Evolutionary conservation across 768 basidiomycete species (phyloP).

Genomic region (Mycena floridula): DNA sequence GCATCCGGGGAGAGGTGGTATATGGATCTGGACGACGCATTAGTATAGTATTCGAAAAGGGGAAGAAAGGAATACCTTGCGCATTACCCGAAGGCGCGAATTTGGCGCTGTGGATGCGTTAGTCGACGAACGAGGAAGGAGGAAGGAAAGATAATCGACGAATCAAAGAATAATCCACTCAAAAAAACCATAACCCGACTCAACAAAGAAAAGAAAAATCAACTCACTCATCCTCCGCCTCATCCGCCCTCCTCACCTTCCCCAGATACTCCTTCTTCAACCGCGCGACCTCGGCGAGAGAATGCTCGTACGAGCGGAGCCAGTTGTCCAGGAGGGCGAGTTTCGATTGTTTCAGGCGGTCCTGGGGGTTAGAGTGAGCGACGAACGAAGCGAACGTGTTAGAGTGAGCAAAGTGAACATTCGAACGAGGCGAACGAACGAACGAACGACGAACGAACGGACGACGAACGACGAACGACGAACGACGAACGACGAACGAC

Average conservation of each 20-base stretch:
- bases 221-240: constrained; percentile 88
- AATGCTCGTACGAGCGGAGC: constrained; percentile 66
- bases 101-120: constrained; percentile 52
- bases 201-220: constrained; percentile 10
- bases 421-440: too few relatives aligned
- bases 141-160: too few relatives aligned
- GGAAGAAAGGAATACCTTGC: too few relatives aligned
- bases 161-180: too few relatives aligned
- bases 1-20: constrained; percentile 70
- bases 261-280: constrained; percentile 71
- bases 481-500: too few relatives aligned
- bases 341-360: constrained; percentile 55
- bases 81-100: constrained; percentile 74
- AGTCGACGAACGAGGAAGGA: constrained; percentile 11
- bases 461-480: too few relatives aligned
- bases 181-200: too few relatives aligned
- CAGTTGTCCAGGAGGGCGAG: constrained; percentile 56
- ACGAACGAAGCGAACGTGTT: too few relatives aligned
- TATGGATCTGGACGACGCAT: constrained; percentile 73
- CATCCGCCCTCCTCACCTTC: constrained; percentile 82
- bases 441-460: too few relatives aligned
- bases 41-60: too few relatives aligned
- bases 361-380: constrained; percentile 31
- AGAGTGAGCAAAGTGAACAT: too few relatives aligned
- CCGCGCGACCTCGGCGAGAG: constrained; percentile 60